Conservation (phyloP, 2,329 filamentous ascomycete genomes). For the Myrmaecium sp. region DNA sequence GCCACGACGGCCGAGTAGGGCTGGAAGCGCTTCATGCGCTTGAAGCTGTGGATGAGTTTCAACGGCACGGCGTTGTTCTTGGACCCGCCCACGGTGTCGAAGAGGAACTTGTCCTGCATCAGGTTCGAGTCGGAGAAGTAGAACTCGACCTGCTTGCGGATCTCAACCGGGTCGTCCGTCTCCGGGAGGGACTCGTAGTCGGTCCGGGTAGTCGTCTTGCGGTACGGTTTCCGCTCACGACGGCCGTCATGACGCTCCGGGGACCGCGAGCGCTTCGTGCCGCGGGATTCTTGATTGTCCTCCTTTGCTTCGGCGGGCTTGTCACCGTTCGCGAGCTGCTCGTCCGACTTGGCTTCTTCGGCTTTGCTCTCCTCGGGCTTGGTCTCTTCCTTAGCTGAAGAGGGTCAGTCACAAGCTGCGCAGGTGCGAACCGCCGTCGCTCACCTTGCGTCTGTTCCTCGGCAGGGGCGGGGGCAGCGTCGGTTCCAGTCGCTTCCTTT, state of each 20-base stretch:
- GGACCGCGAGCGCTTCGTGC: constrained; percentile 6
- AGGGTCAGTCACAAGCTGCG: no score
- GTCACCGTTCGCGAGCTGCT: neutral
- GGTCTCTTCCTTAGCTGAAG: neutral
- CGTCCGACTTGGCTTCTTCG: no score
- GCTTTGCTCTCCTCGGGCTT: neutral
- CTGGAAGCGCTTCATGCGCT: constrained; percentile 91
- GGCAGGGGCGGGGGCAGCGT: constrained; percentile 3
- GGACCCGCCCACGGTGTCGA: constrained; percentile 57
- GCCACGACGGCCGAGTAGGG: constrained; percentile 69
- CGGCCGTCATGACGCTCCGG: constrained; percentile 1
- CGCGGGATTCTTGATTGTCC: constrained; percentile 1
- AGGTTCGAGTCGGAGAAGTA: constrained; percentile 92
- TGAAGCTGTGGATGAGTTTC: constrained; percentile 67
- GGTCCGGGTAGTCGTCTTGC: constrained; percentile 5
- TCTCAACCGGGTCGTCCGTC: constrained; percentile 61
- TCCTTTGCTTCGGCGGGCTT: constrained; percentile 5
- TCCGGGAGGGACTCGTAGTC: constrained; percentile 38
- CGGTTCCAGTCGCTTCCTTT: no score
- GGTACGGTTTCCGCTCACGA: constrained; percentile 1
- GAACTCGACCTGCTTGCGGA: constrained; percentile 85
- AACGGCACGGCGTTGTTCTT: constrained; percentile 71
- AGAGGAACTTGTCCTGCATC: constrained; percentile 73
- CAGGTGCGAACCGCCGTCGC: no score
- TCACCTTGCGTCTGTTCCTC: constrained; percentile 3